Base-by-base conservation (phyloP, 495 filamentous ascomycete genomes). In the Penicillium canescens region DNA sequence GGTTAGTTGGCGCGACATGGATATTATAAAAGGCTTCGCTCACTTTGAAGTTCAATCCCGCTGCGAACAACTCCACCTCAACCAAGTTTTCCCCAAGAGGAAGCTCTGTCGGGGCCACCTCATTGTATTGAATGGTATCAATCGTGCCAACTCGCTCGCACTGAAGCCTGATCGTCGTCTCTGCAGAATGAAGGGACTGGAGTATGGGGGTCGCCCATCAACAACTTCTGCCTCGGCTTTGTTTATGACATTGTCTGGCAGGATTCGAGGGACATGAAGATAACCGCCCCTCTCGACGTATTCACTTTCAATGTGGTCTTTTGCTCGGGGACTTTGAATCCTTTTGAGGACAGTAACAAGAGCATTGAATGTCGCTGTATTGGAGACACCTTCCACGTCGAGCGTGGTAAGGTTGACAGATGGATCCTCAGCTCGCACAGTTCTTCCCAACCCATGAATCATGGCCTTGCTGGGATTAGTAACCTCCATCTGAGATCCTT, bases 11-110 rank as follows among this genome's bases (percentile, higher is more conserved):
- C n/a, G n/a, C n/a, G n/a, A n/a, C n/a, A n/a, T n/a, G n/a, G n/a
- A n/a, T n/a, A n/a, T n/a, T n/a, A n/a, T n/a, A n/a, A n/a, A n/a
- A n/a, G n/a, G n/a, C n/a, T n/a, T n/a, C n/a, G n/a, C n/a, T n/a
- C n/a, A n/a, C n/a, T n/a, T 71, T 69, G 52, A 62, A 65, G 52
- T 72, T 74, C 3, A 72, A 31, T 8, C 69, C 67, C 1, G 34
- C 20, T 0, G 72, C 60, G 16, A 60, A 63, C 38, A 77, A 45
- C 46, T 78, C 74, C 1, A 77, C 56, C 36, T 69, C 49, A 41
- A 52, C 42, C 45, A n/a, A n/a, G n/a, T n/a, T n/a, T n/a, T n/a
- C n/a, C n/a, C n/a, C n/a, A n/a, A n/a, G n/a, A n/a, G n/a, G n/a
- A n/a, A 21, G 3, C 33, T 37, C 31, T 21, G 31, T 6, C 6